phyloP scores from a whole-genome alignment of 495 filamentous ascomycete species.

The Letharia columbiana region DNA sequence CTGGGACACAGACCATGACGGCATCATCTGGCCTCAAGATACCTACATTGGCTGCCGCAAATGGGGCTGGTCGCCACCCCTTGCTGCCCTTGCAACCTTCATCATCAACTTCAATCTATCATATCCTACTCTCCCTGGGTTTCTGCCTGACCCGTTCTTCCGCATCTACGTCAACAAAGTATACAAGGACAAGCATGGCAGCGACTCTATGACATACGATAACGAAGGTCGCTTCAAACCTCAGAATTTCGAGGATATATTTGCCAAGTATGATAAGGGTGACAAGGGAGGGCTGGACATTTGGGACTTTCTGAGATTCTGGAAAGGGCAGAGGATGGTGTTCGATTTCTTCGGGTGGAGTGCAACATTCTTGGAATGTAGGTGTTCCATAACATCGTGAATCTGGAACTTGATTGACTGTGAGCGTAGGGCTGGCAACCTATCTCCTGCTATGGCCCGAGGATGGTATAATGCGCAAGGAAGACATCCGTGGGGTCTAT shows the following conservation, averaged over 20 bases:
- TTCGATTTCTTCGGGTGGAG: conserved; percentile 41
- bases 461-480: conserved; percentile 39
- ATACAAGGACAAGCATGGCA: conserved; percentile 51
- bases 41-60: conserved; percentile 44
- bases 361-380: conserved; percentile 24
- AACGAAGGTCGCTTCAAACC: conserved; percentile 49
- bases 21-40: conserved; percentile 44
- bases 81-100: conserved; percentile 36
- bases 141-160: conserved; percentile 44
- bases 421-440: conserved; percentile 27
- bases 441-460: conserved; percentile 40
- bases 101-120: conserved; percentile 35
- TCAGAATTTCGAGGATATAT: conserved; percentile 51
- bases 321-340: conserved; percentile 36
- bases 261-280: conserved; percentile 43
- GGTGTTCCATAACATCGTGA: background rate
- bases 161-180: conserved; percentile 41
- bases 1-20: conserved; percentile 46
- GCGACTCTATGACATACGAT: conserved; percentile 45
- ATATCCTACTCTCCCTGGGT: background rate
- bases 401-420: background rate
- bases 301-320: conserved; percentile 30
- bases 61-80: conserved; percentile 41
- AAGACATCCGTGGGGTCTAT: conserved; percentile 38
- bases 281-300: conserved; percentile 30